These are phyloP conservation scores for Mycena amicta DNA, from an alignment of 768 basidiomycete species.

Conservation along the genomic window DNA sequence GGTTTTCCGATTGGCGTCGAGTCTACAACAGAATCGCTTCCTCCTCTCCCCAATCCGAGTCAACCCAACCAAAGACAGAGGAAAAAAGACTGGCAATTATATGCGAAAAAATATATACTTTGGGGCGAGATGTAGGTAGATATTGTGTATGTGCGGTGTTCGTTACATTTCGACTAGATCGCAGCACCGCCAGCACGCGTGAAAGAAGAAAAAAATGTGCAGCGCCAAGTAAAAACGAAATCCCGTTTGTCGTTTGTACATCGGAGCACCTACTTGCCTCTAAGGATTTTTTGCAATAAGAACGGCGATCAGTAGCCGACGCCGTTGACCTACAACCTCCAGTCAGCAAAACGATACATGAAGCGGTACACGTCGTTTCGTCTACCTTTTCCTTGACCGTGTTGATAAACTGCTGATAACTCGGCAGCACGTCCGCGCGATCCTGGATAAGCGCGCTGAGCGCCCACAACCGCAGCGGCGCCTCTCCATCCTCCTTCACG, in stretches of 20 bases:
- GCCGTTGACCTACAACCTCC: slow-evolving; percentile 30
- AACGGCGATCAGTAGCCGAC: slow-evolving; percentile 23
- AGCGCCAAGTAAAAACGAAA: too few relatives aligned
- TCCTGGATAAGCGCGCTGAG: slow-evolving; percentile 94
- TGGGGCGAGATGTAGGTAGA: too few relatives aligned
- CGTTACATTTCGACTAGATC: too few relatives aligned
- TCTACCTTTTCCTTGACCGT: slow-evolving; percentile 88
- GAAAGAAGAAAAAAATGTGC: too few relatives aligned
- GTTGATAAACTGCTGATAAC: slow-evolving; percentile 93
- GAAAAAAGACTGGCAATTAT: too few relatives aligned
- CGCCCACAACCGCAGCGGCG: slow-evolving; percentile 92
- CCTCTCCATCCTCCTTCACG: slow-evolving; percentile 98
- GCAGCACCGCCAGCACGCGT: too few relatives aligned
- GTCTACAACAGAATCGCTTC: too few relatives aligned
- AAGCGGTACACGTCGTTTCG: not conserved
- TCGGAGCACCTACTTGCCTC: slow-evolving; percentile 9
- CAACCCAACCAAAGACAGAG: too few relatives aligned
- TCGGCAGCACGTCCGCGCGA: slow-evolving; percentile 90
- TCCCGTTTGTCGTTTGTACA: too few relatives aligned
- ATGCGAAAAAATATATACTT: too few relatives aligned
- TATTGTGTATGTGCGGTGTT: not conserved
- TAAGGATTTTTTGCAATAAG: slow-evolving; percentile 17
- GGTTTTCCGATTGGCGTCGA: too few relatives aligned
- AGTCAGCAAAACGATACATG: not conserved
- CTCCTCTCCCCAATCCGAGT: too few relatives aligned